These are phyloP conservation scores for Candida palmyrensis DNA, from an alignment of 805 yeast genomes.

Conservation along the genomic window DNA sequence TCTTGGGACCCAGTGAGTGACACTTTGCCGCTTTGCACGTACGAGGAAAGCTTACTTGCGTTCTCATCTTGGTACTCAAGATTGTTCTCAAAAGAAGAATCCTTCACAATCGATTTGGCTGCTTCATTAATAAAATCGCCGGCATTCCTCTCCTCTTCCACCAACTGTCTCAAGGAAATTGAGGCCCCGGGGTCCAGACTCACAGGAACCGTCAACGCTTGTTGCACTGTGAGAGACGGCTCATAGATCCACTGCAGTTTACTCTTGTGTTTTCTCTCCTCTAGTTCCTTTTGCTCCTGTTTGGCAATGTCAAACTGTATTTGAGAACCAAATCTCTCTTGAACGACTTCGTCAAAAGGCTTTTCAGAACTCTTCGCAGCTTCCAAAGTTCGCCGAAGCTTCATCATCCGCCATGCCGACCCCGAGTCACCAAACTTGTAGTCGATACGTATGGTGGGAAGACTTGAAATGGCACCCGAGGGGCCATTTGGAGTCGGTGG, in stretches of 20 bases:
- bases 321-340: slow-evolving; percentile 2
- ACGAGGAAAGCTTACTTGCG: slow-evolving; percentile 29
- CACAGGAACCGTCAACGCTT: too few species aligned
- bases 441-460: slow-evolving; percentile 1
- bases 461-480: background rate
- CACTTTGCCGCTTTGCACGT: slow-evolving; percentile 20
- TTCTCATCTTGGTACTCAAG: slow-evolving; percentile 40
- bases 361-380: background rate
- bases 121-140: slow-evolving; percentile 14
- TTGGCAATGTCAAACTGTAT: slow-evolving; percentile 1
- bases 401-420: slow-evolving; percentile 3
- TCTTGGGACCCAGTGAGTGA: slow-evolving; percentile 12
- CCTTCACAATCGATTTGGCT: slow-evolving; percentile 30
- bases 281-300: slow-evolving; percentile 2
- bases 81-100: slow-evolving; percentile 31
- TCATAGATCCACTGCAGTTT: slow-evolving; percentile 2
- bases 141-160: background rate
- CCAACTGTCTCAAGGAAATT: slow-evolving; percentile 1
- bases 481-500: background rate
- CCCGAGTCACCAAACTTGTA: slow-evolving; percentile 4
- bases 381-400: slow-evolving; percentile 1
- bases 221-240: background rate
- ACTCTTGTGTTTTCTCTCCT: slow-evolving; percentile 1
- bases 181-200: too few species aligned
- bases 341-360: background rate